These are phyloP conservation scores for Tuctoria greenei DNA, from an alignment of 176 grass and related monocot genomes.

Conservation along the genomic window DNA sequence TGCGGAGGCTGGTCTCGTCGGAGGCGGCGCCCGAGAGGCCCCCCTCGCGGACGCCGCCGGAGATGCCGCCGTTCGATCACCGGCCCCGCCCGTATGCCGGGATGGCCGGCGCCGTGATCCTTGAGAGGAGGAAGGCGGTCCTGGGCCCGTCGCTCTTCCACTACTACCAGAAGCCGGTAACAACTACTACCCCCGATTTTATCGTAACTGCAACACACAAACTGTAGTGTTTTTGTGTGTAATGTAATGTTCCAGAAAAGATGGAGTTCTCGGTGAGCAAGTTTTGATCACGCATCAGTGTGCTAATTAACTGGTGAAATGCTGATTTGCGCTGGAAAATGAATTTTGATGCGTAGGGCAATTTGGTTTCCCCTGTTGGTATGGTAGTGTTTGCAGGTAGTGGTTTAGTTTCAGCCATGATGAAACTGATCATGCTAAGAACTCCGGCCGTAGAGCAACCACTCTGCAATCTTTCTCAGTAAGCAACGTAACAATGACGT, in stretches of 20 bases:
- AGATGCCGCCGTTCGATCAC: conserved; percentile 77
- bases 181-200: neutral
- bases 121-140: conserved; percentile 70
- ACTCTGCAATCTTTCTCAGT: neutral
- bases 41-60: conserved; percentile 28
- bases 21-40: conserved; percentile 33
- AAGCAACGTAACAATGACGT: neutral
- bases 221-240: neutral
- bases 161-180: conserved; percentile 99
- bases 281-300: neutral
- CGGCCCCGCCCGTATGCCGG: conserved; percentile 62
- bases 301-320: neutral
- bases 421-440: neutral
- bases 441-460: neutral
- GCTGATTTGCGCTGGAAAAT: neutral
- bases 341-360: neutral
- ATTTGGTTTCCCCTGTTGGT: neutral
- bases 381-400: neutral
- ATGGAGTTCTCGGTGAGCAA: neutral
- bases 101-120: conserved; percentile 59
- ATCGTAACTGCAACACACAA: neutral
- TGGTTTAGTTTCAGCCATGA: conserved; percentile 14
- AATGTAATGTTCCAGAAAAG: neutral
- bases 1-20: conserved; percentile 48
- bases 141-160: conserved; percentile 92